These are phyloP conservation scores for Macroventuria anomochaeta DNA, from an alignment of 2,329 filamentous ascomycete species.

Conservation along the genomic window DNA sequence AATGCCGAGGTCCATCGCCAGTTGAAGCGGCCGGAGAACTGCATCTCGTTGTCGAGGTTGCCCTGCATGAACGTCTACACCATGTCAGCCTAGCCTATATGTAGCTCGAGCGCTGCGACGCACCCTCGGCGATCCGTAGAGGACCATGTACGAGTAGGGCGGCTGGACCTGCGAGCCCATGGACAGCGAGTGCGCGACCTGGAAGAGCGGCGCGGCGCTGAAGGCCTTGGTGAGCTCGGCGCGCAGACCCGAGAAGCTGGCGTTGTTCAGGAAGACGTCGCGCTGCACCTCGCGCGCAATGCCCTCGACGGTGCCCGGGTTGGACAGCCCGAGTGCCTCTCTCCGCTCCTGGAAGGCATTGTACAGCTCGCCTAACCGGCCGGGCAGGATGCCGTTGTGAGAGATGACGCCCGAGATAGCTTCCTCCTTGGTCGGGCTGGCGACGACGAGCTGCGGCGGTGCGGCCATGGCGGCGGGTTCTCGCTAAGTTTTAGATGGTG, in stretches of 20 bases:
- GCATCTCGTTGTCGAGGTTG: conserved; percentile 90
- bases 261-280: conserved; percentile 94
- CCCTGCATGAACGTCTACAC: conserved; percentile 90
- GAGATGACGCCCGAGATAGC: conserved; percentile 66
- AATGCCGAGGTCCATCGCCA: conserved; percentile 83
- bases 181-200: conserved; percentile 95
- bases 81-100: conserved; percentile 28
- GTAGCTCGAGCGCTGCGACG: conserved; percentile 40
- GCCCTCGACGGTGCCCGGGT: conserved; percentile 90
- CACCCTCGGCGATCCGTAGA: conserved; percentile 94
- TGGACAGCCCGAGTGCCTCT: conserved; percentile 84
- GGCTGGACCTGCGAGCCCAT: conserved; percentile 89
- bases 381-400: conserved; percentile 74
- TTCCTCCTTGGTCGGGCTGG: conserved; percentile 43
- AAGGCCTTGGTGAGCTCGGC: conserved; percentile 97
- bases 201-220: conserved; percentile 91
- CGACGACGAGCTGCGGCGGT: conserved; percentile 33
- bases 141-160: conserved; percentile 91
- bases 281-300: conserved; percentile 91
- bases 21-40: conserved; percentile 88
- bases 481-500: no score
- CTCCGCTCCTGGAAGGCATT: conserved; percentile 83
- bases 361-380: conserved; percentile 77
- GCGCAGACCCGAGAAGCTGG: conserved; percentile 94
- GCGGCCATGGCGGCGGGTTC: conserved; percentile 29